Conservation (phyloP, 768 basidiomycete species). For the Mrakia hoshinonis region DNA sequence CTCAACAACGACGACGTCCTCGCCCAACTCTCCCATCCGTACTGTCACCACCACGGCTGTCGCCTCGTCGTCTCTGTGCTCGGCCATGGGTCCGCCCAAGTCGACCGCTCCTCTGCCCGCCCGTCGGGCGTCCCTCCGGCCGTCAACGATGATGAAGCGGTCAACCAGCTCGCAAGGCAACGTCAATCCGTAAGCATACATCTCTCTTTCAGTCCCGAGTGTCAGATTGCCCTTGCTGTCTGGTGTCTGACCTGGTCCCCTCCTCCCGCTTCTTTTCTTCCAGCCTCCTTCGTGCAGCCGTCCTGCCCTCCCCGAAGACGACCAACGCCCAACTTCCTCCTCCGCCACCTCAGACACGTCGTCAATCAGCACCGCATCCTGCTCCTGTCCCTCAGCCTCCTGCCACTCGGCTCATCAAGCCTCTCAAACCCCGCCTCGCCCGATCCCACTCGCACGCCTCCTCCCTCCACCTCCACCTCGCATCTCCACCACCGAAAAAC, state of each 20-base stretch:
- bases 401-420: neutral
- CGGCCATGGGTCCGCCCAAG: conserved; percentile 1
- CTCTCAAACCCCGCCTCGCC: conserved; percentile 5
- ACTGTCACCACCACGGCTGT: conserved; percentile 3
- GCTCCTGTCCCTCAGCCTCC: neutral
- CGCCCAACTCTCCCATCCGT: neutral
- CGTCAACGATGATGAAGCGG: conserved; percentile 1
- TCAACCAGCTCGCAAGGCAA: neutral
- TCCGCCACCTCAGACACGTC: neutral
- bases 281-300: neutral
- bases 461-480: conserved; percentile 1
- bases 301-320: neutral
- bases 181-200: neutral
- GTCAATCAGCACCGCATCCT: neutral
- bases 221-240: no score
- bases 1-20: neutral
- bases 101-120: neutral
- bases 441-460: conserved; percentile 5
- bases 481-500: neutral
- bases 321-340: neutral
- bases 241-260: neutral
- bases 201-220: no score
- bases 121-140: neutral
- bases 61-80: neutral
- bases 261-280: neutral